A percentile compares a stretch with the other conserved stretches of the same genome.
These are phyloP conservation scores for Dryas integrifolia DNA, from an alignment of 331 rosid species.

Conservation along the genomic window DNA sequence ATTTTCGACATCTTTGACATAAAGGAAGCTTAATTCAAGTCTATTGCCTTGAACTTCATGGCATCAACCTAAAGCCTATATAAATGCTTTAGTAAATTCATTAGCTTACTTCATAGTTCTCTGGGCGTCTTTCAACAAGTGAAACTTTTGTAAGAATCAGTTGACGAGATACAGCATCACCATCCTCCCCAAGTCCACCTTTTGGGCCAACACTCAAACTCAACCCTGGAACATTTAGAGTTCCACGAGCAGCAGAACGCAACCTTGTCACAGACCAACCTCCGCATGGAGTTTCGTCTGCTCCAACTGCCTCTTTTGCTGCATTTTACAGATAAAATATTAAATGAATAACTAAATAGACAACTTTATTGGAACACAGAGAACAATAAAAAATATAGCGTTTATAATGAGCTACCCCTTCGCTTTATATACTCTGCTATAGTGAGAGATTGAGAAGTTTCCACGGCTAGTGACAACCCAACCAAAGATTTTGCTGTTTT, in stretches of 20 bases:
- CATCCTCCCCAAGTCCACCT: constrained; percentile 99
- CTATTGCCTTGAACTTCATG: constrained; percentile 4
- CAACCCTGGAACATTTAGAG: constrained; percentile 86
- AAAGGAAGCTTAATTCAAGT: constrained; percentile 3
- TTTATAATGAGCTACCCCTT: constrained; percentile 59
- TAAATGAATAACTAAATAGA: constrained; percentile 21
- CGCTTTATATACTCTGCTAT: constrained; percentile 71
- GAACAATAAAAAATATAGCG: constrained; percentile 1
- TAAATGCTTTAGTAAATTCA: constrained; percentile 33
- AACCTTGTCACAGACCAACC: constrained; percentile 98
- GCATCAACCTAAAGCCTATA: constrained; percentile 9
- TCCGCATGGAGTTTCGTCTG: constrained; percentile 91
- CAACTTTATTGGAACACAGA: background rate
- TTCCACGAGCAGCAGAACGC: constrained; percentile 97
- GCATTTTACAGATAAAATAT: constrained; percentile 29
- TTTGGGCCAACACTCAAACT: constrained; percentile 92
- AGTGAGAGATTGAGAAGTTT: constrained; percentile 68
- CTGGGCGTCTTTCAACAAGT: constrained; percentile 97
- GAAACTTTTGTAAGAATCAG: constrained; percentile 94
- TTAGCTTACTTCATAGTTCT: constrained; percentile 96
- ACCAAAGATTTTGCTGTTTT: constrained; percentile 91
- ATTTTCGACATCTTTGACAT: background rate
- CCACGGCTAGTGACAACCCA: constrained; percentile 75
- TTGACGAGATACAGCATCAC: constrained; percentile 95
- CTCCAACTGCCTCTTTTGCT: constrained; percentile 99